A percentile compares a stretch with the other conserved stretches of the same genome.
phyloP scores from a whole-genome alignment of 495 filamentous ascomycete species.

The Hypoxylon subgilvum region DNA sequence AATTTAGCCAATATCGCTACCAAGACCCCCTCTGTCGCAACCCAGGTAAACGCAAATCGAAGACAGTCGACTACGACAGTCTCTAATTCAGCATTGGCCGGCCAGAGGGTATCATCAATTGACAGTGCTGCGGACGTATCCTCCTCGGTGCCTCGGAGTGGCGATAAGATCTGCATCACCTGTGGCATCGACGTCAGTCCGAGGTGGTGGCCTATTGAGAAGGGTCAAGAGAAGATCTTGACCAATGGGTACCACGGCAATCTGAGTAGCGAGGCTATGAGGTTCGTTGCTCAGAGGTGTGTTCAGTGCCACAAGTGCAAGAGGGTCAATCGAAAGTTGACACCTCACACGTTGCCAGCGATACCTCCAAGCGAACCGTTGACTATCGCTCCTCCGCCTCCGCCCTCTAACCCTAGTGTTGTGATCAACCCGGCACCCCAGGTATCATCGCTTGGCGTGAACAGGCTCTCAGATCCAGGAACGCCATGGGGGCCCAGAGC shows the following conservation, averaged over 20 bases:
- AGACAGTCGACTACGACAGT: constrained; percentile 47
- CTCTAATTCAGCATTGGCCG: constrained; percentile 10
- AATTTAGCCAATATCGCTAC: constrained; percentile 52
- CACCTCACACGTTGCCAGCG: constrained; percentile 37
- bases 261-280: constrained; percentile 49
- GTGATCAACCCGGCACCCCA: constrained; percentile 23
- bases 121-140: constrained; percentile 13
- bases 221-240: constrained; percentile 47
- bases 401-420: constrained; percentile 16
- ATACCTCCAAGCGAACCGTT: constrained; percentile 44
- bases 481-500: constrained; percentile 32
- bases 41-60: constrained; percentile 38
- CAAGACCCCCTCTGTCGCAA: constrained; percentile 44
- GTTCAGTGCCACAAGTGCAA: constrained; percentile 65
- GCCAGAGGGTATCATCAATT: constrained; percentile 23
- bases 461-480: constrained; percentile 32
- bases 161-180: constrained; percentile 59
- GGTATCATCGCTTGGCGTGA: constrained; percentile 26
- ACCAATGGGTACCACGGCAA: constrained; percentile 51
- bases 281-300: constrained; percentile 57
- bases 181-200: constrained; percentile 67
- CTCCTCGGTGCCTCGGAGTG: constrained; percentile 31
- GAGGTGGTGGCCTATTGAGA: constrained; percentile 62
- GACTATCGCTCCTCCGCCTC: constrained; percentile 35
- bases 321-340: constrained; percentile 49